Evolutionary conservation across 306 rosid species (phyloP), one percentile per base, ranked within the genome.

Genomic region (Erythrophleum fordii): DNA sequence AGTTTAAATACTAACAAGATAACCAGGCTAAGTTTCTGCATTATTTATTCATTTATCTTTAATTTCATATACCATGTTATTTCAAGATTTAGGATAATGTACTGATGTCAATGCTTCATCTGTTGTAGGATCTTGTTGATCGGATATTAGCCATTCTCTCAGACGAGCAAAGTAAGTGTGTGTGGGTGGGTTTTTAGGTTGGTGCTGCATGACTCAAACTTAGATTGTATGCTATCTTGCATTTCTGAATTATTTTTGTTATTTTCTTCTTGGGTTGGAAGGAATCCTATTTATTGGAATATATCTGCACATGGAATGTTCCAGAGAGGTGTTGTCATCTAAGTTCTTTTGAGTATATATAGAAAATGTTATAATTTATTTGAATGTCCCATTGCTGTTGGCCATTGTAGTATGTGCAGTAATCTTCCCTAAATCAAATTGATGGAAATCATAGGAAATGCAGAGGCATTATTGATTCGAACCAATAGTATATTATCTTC

Each of bases 51-150:
- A 23, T n/a, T n/a, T n/a, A n/a, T n/a, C n/a, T n/a, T n/a, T n/a
- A n/a, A n/a, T n/a, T n/a, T n/a, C n/a, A n/a, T n/a, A n/a, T n/a
- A n/a, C n/a, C n/a, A n/a, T n/a, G n/a, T n/a, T n/a, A n/a, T n/a
- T n/a, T n/a, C n/a, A 42, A 64, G 37, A 73, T 76, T 67, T 80
- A 48, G 59, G 56, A 37, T 49, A 11, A 51, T 59, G 70, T 35
- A 60, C 37, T 77, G 44, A 77, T 77, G 29, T 48, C 35, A 79
- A 45, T 83, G 31, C 52, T 81, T 71, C 49, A 44, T 84, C 76
- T 76, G 52, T 13, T 82, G 90, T 82, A 95, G 98, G 98, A 91
- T 81, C 97, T 95, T 75, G 91, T 88, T 78, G 94, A 92, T 59
- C 90, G 98, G 75, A 91, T 95, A 83, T 85, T 92, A 73, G 76